Base-by-base conservation (phyloP, 2,329 filamentous ascomycete genomes). In the Dothideomycetes sp. region DNA sequence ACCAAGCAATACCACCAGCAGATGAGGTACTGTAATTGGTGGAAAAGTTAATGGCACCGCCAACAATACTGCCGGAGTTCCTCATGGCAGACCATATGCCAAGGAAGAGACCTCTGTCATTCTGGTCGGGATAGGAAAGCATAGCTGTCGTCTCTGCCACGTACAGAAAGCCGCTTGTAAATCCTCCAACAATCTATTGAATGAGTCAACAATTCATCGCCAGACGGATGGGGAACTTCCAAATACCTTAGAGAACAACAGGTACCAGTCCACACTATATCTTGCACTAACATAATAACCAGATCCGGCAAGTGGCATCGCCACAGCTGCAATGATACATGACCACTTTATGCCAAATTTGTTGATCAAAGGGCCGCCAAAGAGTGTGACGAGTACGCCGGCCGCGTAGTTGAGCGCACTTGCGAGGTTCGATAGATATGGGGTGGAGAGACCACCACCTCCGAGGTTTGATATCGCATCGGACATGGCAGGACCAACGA, bases 291-390 rank as follows among this genome's bases (percentile, higher is more conserved):
- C 51, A 37, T 61, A 61, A 39, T 57, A 60, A 10, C 54, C 53
- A 11, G 56, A 61, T 1, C 58, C 58, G 1, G 49, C 47, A 31
- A 63, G 44, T 1, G 60, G 60, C 37, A 62, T 56, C 1, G 53
- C 43, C 2, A 56, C 10, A 5, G 56, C 57, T 5, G 57, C 59
- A 31, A 63, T 55, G 22, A 62, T 45, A 46, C 60, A 62, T 3
- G 54, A 51, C 51, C 53, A 57, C 34, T 55, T 58, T 40, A 62
- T 61, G 11, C 60, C 60, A 5, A 62, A 39, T 37, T 61, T 62
- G 45, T 61, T 62, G 45, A 62, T 62, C 36, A 62, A 38, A 2
- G 59, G 60, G 0, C 59, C 59, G 15, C 59, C 60, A 7, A 58
- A 53, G 17, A 50, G 34, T 8, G 47, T 47, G 22, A 44, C 45